phyloP scores from a whole-genome alignment of 129 eudicot species.

The Artemisia annua region DNA sequence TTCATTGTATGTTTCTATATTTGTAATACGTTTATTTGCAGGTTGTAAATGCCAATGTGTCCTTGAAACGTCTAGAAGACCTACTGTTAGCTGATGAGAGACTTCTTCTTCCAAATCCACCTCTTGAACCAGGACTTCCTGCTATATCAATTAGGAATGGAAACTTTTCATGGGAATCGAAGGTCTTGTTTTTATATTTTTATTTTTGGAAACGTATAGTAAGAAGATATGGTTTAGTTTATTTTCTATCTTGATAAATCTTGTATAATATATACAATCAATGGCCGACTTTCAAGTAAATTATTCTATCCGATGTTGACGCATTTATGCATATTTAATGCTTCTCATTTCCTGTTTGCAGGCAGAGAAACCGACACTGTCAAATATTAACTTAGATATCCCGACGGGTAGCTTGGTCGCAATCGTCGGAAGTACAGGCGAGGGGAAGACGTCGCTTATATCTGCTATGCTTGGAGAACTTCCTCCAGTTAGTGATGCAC shows the following conservation, averaged over 20 bases:
- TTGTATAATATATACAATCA: not conserved
- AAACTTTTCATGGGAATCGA: slow-evolving; percentile 86
- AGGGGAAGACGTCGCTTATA: slow-evolving; percentile 90
- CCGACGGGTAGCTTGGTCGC: slow-evolving; percentile 81
- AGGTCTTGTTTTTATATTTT: slow-evolving; percentile 42
- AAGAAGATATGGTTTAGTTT: not conserved
- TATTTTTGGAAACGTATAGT: not conserved
- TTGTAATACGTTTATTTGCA: slow-evolving; percentile 29
- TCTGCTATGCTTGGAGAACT: slow-evolving; percentile 99
- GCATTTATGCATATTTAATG: not conserved
- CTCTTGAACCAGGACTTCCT: slow-evolving; percentile 74
- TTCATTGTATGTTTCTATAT: slow-evolving; percentile 3
- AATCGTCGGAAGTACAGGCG: slow-evolving; percentile 94
- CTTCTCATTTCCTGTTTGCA: slow-evolving; percentile 32
- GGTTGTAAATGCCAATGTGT: slow-evolving; percentile 94
- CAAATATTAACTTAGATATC: slow-evolving; percentile 74
- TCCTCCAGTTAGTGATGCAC: slow-evolving; percentile 66
- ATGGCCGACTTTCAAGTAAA: not conserved
- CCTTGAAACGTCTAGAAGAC: slow-evolving; percentile 85
- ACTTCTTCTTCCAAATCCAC: slow-evolving; percentile 83
- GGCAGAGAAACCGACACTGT: slow-evolving; percentile 79
- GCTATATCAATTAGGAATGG: slow-evolving; percentile 90
- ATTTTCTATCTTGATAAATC: not conserved
- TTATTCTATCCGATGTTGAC: not conserved
- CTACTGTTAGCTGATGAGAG: slow-evolving; percentile 89